These are phyloP conservation scores for Fremontodendron californicum DNA, from an alignment of 345 rosid genomes.

Conservation along the genomic window DNA sequence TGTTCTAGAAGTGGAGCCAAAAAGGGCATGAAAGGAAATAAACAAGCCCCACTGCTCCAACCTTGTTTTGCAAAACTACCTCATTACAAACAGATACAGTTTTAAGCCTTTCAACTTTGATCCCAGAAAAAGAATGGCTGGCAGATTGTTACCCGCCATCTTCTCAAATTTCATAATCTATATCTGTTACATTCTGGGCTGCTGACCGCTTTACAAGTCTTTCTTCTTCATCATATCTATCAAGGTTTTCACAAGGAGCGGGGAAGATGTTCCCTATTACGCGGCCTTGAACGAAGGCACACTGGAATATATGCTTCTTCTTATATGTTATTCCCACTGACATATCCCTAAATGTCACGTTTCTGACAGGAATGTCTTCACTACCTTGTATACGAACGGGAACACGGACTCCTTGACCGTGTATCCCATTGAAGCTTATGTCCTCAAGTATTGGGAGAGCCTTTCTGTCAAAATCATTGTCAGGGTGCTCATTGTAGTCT, in stretches of 20 bases:
- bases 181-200: constrained; percentile 70
- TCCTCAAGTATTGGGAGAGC: constrained; percentile 61
- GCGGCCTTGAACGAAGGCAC: constrained; percentile 80
- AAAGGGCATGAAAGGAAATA: background rate
- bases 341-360: constrained; percentile 78
- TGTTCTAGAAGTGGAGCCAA: background rate
- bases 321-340: constrained; percentile 87
- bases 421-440: constrained; percentile 74
- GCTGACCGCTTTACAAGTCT: constrained; percentile 57
- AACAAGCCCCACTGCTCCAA: constrained; percentile 18
- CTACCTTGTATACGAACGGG: constrained; percentile 95
- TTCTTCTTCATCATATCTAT: constrained; percentile 72
- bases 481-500: constrained; percentile 95
- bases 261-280: constrained; percentile 88
- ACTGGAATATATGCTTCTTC: constrained; percentile 92
- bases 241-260: constrained; percentile 87
- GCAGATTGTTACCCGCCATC: background rate
- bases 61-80: background rate
- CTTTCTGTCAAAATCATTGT: constrained; percentile 66
- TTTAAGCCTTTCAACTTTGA: background rate
- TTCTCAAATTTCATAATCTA: constrained; percentile 69
- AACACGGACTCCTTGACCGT: constrained; percentile 91
- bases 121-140: background rate
- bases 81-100: background rate
- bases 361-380: constrained; percentile 74